Conservation (phyloP, 2,329 filamentous ascomycete species). For the Tolypocladium sp. region DNA sequence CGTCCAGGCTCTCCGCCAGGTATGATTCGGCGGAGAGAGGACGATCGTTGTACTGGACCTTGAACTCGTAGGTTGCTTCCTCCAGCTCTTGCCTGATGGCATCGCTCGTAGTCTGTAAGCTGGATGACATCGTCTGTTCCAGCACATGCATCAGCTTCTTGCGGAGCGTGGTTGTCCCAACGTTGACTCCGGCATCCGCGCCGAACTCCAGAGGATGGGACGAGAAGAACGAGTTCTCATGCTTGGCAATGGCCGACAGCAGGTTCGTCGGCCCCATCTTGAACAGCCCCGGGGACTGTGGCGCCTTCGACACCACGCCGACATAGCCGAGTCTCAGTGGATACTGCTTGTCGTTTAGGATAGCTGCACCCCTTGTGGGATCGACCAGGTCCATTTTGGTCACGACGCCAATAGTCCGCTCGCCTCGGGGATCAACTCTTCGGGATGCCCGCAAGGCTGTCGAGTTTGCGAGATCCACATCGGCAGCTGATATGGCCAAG, state of each 20-base stretch:
- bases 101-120: conserved; percentile 79
- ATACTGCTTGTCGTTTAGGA: conserved; percentile 85
- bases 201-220: conserved; percentile 76
- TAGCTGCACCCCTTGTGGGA: conserved; percentile 63
- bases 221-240: conserved; percentile 81
- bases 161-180: conserved; percentile 78
- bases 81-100: conserved; percentile 92
- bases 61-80: conserved; percentile 96
- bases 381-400: conserved; percentile 99
- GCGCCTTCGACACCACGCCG: conserved; percentile 82
- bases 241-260: conserved; percentile 70
- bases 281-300: conserved; percentile 63
- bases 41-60: conserved; percentile 97
- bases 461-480: conserved; percentile 95
- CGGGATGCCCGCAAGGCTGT: conserved; percentile 83
- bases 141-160: conserved; percentile 97
- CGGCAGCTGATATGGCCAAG: conserved; percentile 90
- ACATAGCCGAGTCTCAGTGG: conserved; percentile 93
- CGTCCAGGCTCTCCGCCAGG: conserved; percentile 86
- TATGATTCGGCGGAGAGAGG: conserved; percentile 94
- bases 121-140: conserved; percentile 94
- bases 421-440: conserved; percentile 85
- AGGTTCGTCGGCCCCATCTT: conserved; percentile 75
- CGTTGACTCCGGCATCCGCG: conserved; percentile 58
- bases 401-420: conserved; percentile 95